Percentiles rank a stretch among this genome's conserved stretches.
These are phyloP conservation scores for Withania somnifera DNA, from an alignment of 305 asterid species.

Conservation along the genomic window DNA sequence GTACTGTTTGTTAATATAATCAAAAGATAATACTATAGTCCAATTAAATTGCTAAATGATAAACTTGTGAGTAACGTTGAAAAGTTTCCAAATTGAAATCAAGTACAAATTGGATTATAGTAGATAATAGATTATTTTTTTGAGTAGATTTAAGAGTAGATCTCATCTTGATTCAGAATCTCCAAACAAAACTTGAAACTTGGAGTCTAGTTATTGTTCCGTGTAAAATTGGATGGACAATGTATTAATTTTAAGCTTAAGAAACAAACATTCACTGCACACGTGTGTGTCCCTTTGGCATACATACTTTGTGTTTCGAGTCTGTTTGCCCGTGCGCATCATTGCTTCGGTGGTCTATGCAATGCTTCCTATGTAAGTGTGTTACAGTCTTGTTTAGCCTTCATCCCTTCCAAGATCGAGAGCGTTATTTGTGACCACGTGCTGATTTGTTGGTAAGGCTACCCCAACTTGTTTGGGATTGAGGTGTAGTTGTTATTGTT, in stretches of 20 bases:
- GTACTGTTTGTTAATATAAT: neutral
- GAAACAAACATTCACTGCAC: neutral
- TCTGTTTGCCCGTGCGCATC: neutral
- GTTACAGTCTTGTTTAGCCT: neutral
- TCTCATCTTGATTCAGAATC: neutral
- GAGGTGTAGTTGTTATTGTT: neutral
- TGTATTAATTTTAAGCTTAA: neutral
- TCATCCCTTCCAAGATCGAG: neutral
- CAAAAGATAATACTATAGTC: neutral
- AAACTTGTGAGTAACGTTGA: neutral
- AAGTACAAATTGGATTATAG: neutral
- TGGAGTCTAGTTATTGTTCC: neutral
- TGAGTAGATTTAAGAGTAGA: neutral
- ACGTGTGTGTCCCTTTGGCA: neutral
- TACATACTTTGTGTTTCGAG: neutral
- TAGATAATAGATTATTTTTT: neutral
- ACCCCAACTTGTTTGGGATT: no score
- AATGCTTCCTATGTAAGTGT: no score
- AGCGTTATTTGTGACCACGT: neutral
- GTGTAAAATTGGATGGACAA: neutral
- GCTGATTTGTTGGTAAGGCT: neutral
- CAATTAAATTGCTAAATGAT: neutral
- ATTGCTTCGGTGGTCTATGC: neutral
- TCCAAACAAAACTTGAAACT: neutral
- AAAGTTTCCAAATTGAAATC: neutral